These are phyloP conservation scores for Pythium graminicola DNA, from an alignment of 352 stramenopile genomes.

Conservation along the genomic window DNA sequence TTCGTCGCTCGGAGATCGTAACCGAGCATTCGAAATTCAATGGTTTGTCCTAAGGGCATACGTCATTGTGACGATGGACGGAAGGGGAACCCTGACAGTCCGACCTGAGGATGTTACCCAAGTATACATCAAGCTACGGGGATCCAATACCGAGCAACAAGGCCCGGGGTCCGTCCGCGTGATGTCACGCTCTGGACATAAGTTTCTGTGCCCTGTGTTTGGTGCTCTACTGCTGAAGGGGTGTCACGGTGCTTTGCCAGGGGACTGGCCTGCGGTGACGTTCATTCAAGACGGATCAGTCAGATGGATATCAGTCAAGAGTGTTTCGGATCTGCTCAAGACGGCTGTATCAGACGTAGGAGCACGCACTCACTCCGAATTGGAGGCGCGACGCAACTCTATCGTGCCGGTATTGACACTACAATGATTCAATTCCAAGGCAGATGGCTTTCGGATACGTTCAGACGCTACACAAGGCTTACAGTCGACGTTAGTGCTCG, in stretches of 20 bases:
- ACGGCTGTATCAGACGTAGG: background rate
- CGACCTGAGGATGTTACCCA: too few relatives aligned
- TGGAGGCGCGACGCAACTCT: slow-evolving; percentile 6
- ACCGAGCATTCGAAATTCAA: background rate
- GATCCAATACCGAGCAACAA: slow-evolving; percentile 4
- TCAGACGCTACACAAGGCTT: slow-evolving; percentile 23
- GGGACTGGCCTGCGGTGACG: background rate
- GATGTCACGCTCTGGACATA: background rate
- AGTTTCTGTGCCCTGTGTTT: background rate
- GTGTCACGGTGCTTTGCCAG: background rate
- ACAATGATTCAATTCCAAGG: slow-evolving; percentile 10
- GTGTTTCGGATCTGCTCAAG: background rate
- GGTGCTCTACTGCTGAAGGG: background rate
- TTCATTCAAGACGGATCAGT: background rate
- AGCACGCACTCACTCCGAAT: background rate
- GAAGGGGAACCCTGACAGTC: background rate
- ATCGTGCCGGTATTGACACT: background rate
- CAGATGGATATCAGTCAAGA: too few relatives aligned
- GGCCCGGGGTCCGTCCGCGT: background rate
- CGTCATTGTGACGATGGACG: slow-evolving; percentile 8
- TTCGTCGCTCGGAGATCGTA: slow-evolving; percentile 3
- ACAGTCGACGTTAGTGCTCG: background rate
- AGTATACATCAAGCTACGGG: background rate
- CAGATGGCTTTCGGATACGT: slow-evolving; percentile 31
- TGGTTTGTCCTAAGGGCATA: slow-evolving; percentile 1